Percentiles rank a stretch among this genome's conserved stretches.
Evolutionary conservation across 1,139 yeast species (phyloP).

Genomic region (Insectozyma bohioensis): DNA sequence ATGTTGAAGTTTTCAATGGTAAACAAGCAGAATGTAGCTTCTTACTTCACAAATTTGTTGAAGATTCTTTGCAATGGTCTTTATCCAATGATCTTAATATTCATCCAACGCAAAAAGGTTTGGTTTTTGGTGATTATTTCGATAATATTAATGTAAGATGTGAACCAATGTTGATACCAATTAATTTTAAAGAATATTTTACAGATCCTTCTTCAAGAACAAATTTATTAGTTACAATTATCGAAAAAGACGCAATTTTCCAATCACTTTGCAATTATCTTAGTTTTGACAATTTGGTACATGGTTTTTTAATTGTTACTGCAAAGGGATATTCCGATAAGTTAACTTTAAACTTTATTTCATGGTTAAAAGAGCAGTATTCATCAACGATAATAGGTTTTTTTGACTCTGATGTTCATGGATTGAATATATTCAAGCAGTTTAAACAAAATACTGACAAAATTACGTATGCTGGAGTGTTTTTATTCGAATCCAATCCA

Average conservation of each 20-base stretch:
- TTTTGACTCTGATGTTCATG: constrained; percentile 67
- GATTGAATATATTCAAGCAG: constrained; percentile 55
- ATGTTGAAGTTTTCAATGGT: constrained; percentile 51
- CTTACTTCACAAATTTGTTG: constrained; percentile 35
- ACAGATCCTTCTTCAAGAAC: neutral
- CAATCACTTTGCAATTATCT: constrained; percentile 29
- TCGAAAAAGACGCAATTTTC: constrained; percentile 67
- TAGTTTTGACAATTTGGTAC: constrained; percentile 8
- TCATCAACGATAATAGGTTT: constrained; percentile 27
- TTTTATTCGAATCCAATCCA: constrained; percentile 37
- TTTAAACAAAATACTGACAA: constrained; percentile 17
- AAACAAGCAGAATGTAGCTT: constrained; percentile 47
- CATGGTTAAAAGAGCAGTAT: constrained; percentile 16
- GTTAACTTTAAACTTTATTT: constrained; percentile 24
- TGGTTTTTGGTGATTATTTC: constrained; percentile 42
- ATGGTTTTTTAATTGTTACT: constrained; percentile 39
- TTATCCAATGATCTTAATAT: constrained; percentile 37
- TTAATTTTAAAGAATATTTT: constrained; percentile 9
- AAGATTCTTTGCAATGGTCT: constrained; percentile 24
- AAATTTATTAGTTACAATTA: constrained; percentile 37
- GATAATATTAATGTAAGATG: constrained; percentile 5
- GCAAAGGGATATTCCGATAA: constrained; percentile 69
- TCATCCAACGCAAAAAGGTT: constrained; percentile 64
- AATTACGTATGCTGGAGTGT: constrained; percentile 25
- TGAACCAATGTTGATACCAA: constrained; percentile 30